Percentiles rank a stretch among this genome's conserved stretches.
These are phyloP conservation scores for Fusarium algeriense DNA, from an alignment of 2,329 filamentous ascomycete species.

Conservation along the genomic window DNA sequence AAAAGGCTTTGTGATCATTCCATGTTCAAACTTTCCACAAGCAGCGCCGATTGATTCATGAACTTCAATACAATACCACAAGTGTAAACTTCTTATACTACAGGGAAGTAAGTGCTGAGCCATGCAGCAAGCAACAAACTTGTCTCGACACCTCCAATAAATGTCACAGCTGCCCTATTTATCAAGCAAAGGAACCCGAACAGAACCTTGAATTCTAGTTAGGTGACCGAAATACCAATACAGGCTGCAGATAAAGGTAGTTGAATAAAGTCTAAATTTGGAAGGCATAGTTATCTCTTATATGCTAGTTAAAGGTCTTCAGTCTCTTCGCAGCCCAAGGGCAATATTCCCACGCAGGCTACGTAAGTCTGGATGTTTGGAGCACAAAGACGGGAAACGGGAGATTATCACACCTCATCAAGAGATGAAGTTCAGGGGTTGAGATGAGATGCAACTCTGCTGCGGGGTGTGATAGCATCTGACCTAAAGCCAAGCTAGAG, in stretches of 20 bases:
- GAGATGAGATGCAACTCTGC: conserved; percentile 35
- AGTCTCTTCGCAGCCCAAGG: background rate
- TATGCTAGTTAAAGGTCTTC: background rate
- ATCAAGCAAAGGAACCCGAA: background rate
- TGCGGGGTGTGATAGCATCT: conserved; percentile 40
- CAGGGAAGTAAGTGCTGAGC: background rate
- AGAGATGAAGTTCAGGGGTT: conserved; percentile 36
- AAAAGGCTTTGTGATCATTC: conserved; percentile 27
- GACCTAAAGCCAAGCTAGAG: conserved; percentile 21
- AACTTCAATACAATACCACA: background rate
- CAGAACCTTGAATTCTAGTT: too few species aligned
- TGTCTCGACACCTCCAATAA: background rate
- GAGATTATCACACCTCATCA: conserved; percentile 31
- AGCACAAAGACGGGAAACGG: conserved; percentile 6
- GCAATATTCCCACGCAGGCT: too few species aligned
- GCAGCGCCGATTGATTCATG: background rate
- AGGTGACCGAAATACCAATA: background rate
- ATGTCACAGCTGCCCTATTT: conserved; percentile 11
- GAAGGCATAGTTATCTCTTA: too few species aligned
- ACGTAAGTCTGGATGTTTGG: background rate
- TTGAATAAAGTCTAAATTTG: too few species aligned
- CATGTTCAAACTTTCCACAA: conserved; percentile 17
- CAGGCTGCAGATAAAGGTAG: too few species aligned
- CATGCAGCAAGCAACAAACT: background rate
- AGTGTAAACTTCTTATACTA: background rate